Evolutionary conservation across 2,329 filamentous ascomycete genomes (phyloP).

Genomic region (Tolypocladium ophioglossoides): DNA sequence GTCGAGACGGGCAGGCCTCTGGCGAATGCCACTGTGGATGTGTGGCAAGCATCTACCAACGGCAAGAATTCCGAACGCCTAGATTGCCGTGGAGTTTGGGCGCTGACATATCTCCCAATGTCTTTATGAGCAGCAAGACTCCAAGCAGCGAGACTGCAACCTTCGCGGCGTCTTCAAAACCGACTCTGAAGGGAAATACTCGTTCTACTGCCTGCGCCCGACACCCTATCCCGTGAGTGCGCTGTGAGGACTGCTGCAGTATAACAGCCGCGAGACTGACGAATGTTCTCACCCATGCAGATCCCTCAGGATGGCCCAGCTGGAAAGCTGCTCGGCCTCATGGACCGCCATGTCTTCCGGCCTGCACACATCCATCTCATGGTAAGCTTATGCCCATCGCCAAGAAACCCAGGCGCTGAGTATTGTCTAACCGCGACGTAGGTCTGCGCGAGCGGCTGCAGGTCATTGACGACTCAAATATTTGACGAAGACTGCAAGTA

Average conservation of each 20-base stretch:
- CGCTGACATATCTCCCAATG: conserved; percentile 12
- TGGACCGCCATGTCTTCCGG: conserved; percentile 46
- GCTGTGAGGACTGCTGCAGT: neutral
- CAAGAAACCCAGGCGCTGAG: neutral
- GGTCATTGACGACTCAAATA: conserved; percentile 61
- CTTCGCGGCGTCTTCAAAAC: conserved; percentile 63
- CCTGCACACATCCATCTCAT: conserved; percentile 53
- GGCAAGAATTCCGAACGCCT: conserved; percentile 21
- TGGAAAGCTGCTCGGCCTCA: conserved; percentile 36
- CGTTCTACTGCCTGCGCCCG: conserved; percentile 49
- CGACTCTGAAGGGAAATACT: conserved; percentile 52
- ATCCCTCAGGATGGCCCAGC: conserved; percentile 41
- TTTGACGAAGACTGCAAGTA: conserved; percentile 60
- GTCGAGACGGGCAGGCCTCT: conserved; percentile 54
- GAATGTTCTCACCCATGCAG: neutral
- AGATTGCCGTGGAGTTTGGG: neutral
- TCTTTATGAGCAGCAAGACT: conserved; percentile 63
- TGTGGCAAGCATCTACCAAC: conserved; percentile 75
- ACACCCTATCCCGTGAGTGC: conserved; percentile 38
- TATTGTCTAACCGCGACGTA: conserved; percentile 3
- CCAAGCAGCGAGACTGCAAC: conserved; percentile 60
- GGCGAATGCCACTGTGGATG: conserved; percentile 55
- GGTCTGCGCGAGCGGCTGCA: conserved; percentile 46
- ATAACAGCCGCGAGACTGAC: neutral
- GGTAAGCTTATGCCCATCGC: conserved; percentile 15